phyloP scores from a whole-genome alignment of 768 basidiomycete genomes.

The Psilocybe subaeruginosa region DNA sequence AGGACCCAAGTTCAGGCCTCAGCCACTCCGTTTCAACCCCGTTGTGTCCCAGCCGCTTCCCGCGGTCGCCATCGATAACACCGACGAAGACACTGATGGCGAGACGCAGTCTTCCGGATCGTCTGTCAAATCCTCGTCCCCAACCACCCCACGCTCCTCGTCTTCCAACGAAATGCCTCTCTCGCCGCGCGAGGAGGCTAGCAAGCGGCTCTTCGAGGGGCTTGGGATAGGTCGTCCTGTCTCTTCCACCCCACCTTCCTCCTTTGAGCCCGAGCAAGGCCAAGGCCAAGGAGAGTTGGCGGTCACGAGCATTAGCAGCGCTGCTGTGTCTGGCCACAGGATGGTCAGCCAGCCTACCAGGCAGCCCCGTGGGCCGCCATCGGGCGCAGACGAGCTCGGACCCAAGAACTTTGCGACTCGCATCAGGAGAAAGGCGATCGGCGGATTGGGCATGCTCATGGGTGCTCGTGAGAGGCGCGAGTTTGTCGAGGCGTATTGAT shows the following conservation, averaged over 20 bases:
- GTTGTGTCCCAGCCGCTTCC: constrained; percentile 55
- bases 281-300: constrained; percentile 27
- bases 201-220: constrained; percentile 88
- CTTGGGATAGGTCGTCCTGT: constrained; percentile 80
- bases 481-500: constrained; percentile 70
- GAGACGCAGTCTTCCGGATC: constrained; percentile 62
- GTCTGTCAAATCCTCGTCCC: constrained; percentile 68
- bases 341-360: constrained; percentile 74
- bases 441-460: constrained; percentile 78
- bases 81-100: constrained; percentile 55
- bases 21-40: constrained; percentile 65
- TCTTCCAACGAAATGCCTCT: constrained; percentile 65
- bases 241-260: constrained; percentile 38
- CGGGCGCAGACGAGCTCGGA: constrained; percentile 82
- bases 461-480: constrained; percentile 82
- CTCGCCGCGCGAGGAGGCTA: constrained; percentile 84
- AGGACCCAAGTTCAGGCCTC: constrained; percentile 55
- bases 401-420: constrained; percentile 89
- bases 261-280: constrained; percentile 29
- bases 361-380: constrained; percentile 88
- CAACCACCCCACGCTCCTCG: constrained; percentile 75
- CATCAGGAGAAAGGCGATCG: constrained; percentile 83
- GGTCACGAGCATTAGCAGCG: constrained; percentile 24
- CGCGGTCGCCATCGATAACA: constrained; percentile 58
- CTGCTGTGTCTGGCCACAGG: constrained; percentile 53